Conservation (phyloP, 352 stramenopile species). For the Phytophthora boehmeriae region DNA sequence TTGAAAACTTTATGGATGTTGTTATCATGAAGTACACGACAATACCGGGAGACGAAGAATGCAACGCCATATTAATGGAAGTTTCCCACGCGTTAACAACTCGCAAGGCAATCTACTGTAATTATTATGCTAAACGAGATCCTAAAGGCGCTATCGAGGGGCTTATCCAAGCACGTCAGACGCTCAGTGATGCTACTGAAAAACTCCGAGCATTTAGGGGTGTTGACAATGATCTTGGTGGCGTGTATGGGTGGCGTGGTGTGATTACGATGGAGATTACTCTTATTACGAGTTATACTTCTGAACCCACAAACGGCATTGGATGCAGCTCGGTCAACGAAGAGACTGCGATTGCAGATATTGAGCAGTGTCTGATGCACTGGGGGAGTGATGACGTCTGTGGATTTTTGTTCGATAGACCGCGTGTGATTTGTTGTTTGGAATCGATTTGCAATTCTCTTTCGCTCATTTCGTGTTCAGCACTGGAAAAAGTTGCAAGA, state of each 20-base stretch:
- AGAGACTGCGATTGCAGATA: conserved; percentile 46
- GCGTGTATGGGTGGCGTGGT: conserved; percentile 63
- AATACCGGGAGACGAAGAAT: background rate
- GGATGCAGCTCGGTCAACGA: conserved; percentile 31
- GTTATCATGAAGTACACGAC: conserved; percentile 26
- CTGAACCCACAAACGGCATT: background rate
- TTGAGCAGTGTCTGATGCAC: conserved; percentile 50
- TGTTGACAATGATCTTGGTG: conserved; percentile 44
- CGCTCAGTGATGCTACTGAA: conserved; percentile 32
- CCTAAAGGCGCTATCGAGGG: conserved; percentile 17
- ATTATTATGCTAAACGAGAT: conserved; percentile 38
- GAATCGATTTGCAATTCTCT: conserved; percentile 59
- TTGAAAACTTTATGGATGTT: conserved; percentile 34
- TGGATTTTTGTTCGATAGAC: conserved; percentile 43
- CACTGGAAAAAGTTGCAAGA: conserved; percentile 44
- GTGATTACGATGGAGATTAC: conserved; percentile 63
- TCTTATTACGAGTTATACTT: conserved; percentile 43
- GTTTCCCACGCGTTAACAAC: conserved; percentile 35
- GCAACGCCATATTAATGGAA: conserved; percentile 13
- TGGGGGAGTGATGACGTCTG: conserved; percentile 17
- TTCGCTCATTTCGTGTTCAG: conserved; percentile 56
- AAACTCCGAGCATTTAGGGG: conserved; percentile 7
- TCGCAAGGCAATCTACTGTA: conserved; percentile 43
- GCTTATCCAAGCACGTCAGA: conserved; percentile 30
- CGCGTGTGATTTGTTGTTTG: conserved; percentile 42